Base-by-base conservation (phyloP, 495 filamentous ascomycete genomes). In the Rusavskia elegans region DNA sequence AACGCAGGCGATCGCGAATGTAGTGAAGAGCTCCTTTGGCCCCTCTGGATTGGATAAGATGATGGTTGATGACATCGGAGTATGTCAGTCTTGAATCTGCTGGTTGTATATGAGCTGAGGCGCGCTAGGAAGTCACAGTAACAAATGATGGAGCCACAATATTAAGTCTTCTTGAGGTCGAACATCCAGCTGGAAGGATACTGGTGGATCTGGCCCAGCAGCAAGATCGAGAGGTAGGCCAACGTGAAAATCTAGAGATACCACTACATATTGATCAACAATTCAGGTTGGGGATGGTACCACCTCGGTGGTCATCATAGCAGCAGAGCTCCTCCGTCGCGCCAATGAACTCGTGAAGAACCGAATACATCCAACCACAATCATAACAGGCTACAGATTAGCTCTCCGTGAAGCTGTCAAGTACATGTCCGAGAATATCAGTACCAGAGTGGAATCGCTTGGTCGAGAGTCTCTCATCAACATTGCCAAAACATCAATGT, bases 11-110 rank as follows among this genome's bases (percentile, higher is more conserved):
- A 96, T 99, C 64, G 84, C 92, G 66, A 97, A 96, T 82, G 87
- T 96, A 50, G 88, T 99, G 65, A 96, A 95, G 72, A 94, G 84
- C 70, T 99, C 92, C 14, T 99, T 97, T 66, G 92, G 92, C 39
- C 92, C 92, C 53, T 94, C 87, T 54, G 92, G 92, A 35, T 72
- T 99, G 58, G 92, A 99, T 64, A 99, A 99, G 78, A 97, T 99
- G 93, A 97, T 99, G 93, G 93, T 99, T 63, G 92, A 99, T 68
- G 92, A 99, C 63, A 97, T 97, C 66, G 92, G 92, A 61, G 85
- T 89, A 77, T 56, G 82, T 61, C 59, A 52, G 45, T 45, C 16
- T 29, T 38, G 52, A 51, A 49, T 56, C 51, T 48, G 53, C 59
- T 42, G 39, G 51, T 62, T 60, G 17, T 11, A n/a, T 40, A 53